These are phyloP conservation scores for Cercophora newfieldiana DNA, from an alignment of 495 filamentous ascomycete genomes.

Conservation along the genomic window DNA sequence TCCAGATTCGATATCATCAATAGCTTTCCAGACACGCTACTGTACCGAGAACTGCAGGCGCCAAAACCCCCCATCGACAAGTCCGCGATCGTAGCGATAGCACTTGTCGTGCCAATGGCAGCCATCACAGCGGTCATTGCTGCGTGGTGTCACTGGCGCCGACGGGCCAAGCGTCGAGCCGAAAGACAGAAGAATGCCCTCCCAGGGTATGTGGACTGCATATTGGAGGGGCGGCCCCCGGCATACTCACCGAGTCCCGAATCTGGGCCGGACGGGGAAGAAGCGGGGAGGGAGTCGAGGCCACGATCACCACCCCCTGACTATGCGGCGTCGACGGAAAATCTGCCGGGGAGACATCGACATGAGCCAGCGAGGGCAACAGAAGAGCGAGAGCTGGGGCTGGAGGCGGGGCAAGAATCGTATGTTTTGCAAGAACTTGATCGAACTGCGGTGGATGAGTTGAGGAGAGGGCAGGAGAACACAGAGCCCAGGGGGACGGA, in stretches of 20 bases:
- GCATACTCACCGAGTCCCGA: not conserved
- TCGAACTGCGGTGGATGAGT: not conserved
- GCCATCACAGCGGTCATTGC: not conserved
- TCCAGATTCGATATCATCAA: not conserved
- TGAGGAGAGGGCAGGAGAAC: not conserved
- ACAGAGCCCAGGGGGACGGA: too few relatives aligned
- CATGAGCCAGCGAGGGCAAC: not conserved
- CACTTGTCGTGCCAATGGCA: not conserved
- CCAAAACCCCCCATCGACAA: not conserved
- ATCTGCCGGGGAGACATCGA: not conserved
- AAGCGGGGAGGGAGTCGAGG: not conserved
- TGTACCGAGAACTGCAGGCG: not conserved
- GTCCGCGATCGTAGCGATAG: not conserved
- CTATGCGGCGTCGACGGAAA: not conserved
- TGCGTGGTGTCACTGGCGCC: not conserved
- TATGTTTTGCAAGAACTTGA: not conserved
- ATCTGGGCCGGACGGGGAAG: not conserved
- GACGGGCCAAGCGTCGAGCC: not conserved
- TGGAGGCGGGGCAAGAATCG: not conserved
- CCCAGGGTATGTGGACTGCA: not conserved
- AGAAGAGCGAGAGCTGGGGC: not conserved
- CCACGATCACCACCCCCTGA: not conserved
- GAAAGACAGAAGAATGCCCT: not conserved
- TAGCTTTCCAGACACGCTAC: not conserved
- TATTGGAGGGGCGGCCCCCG: not conserved